Evolutionary conservation across 202 grass and related monocot species (phyloP), one percentile per base, ranked within the genome.

Genomic region (Elaeis oleifera): DNA sequence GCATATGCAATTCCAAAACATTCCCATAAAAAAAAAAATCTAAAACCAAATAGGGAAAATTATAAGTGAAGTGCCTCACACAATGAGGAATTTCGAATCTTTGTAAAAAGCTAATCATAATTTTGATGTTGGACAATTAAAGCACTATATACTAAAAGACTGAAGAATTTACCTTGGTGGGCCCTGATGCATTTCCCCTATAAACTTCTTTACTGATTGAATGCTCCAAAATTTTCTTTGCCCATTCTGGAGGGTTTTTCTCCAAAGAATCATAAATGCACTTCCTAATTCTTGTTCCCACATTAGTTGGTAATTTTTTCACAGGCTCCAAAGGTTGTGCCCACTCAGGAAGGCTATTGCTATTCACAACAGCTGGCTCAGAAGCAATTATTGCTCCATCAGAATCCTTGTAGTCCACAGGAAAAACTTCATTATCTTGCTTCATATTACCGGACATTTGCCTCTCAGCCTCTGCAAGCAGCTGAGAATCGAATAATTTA

Each of bases 131-230:
- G 36, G 36, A 44, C 36, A 44, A 31, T 13, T 44, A 44, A 44
- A 44, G 36, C 36, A 44, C 36, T 11, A 50, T 11, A 13, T 29
- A 3, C 31, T 16, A 23, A 3, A 4, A 5, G 23, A 70, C 66
- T 22, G 59, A 69, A 5, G 23, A 64, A 23, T 71, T 73, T 79
- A 97, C 94, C 88, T 97, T 97, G 22, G 94, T 97, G 23, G 88
- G 94, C 65, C 94, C 94, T 62, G 94, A 97, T 55, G 94, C 94
- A 81, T 97, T 97, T 50, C 94, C 94, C 79, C 92, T 92, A 56
- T 97, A 97, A 64, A 97, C 84, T 64, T 86, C 84, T 81, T 92
- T 97, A 80, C 94, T 97, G 60, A 97, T 92, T 31, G 94, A 91
- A 75, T 86, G 88, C 69, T 97, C 88, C 80, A 97, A 77, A 83